Evolutionary conservation across 108 stramenopile species (phyloP), one percentile per base, ranked within the genome.

Genomic region (Craspedostauros australis): DNA sequence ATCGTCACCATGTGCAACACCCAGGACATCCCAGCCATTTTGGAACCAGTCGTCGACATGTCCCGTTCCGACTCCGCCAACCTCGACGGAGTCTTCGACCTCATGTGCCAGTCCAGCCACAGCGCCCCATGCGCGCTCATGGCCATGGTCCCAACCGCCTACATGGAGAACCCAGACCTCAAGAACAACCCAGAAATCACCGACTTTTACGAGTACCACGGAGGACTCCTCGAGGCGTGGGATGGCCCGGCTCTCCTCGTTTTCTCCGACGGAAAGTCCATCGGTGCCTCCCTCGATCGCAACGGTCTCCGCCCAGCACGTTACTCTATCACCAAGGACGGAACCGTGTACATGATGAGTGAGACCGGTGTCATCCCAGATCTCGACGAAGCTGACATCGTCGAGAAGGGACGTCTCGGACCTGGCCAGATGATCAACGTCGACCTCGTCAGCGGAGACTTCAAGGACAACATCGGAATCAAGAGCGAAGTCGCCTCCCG

Each of bases 181-280:
- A 71, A 69, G 16, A 68, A 89, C 59, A 85, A 91, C 47, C 88
- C 86, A 34, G 81, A 91, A 49, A 91, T 95, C 63, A 76, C 79
- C n/a, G 94, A 93, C 42, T 98, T 96, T 71, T 96, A 95, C 87
- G 88, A 98, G 57, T 95, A 92, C 73, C 94, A 98, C 54, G 86
- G 92, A 33, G 91, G 92, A 38, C 68, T 96, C 15, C 71, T 95
- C 54, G 97, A 98, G 72, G 93, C 95, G 5, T 98, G 97, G 97
- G 97, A 98, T 60, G 97, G 97, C 15, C 97, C 97, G 24, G 97
- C 97, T 27, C 86, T 95, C 38, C 62, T 98, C 18, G 90, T 94
- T 0, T 98, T 80, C 61, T 91, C 91, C 12, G 95, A 98, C 67
- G 97, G 97, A 38, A 91, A 88, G 67, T 79, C 77, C 20, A 86